Percentiles rank a stretch among this genome's conserved stretches.
phyloP scores from a whole-genome alignment of 192 early-diverging fungal genomes.

The Nowakowskiella sp. region DNA sequence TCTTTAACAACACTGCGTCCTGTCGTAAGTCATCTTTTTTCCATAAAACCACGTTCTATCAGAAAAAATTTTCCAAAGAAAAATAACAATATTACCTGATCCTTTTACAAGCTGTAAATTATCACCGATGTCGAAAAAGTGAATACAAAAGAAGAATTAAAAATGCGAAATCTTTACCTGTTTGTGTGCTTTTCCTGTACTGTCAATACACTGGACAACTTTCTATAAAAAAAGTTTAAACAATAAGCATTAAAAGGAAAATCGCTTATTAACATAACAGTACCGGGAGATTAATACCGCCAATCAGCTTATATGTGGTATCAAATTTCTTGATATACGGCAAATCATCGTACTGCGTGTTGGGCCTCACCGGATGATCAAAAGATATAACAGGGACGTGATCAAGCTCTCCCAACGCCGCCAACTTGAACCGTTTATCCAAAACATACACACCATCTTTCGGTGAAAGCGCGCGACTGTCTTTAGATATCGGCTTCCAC shows the following conservation, averaged over 20 bases:
- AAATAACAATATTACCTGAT: conserved; percentile 7
- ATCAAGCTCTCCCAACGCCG: conserved; percentile 12
- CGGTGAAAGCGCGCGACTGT: background rate
- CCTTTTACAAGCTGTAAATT: conserved; percentile 36
- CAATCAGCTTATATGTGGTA: conserved; percentile 19
- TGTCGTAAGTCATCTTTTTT: conserved; percentile 65
- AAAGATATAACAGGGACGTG: conserved; percentile 30
- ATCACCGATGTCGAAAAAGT: background rate
- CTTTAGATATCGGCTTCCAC: conserved; percentile 2
- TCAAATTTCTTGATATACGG: conserved; percentile 27
- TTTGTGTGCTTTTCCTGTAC: conserved; percentile 30
- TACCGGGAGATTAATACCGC: conserved; percentile 38
- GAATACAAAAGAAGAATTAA: background rate
- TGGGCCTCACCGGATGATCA: conserved; percentile 17
- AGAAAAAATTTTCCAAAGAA: conserved; percentile 1
- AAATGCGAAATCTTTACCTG: conserved; percentile 16
- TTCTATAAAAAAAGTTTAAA: conserved; percentile 6
- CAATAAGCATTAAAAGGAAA: background rate
- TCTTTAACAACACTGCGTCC: conserved; percentile 61
- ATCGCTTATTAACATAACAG: background rate
- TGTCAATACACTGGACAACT: conserved; percentile 26
- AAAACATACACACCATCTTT: conserved; percentile 5
- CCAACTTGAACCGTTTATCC: conserved; percentile 12
- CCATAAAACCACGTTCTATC: background rate
- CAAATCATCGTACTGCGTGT: conserved; percentile 22